Conservation (phyloP, 2,329 filamentous ascomycete species). For the Xylaria sp. region DNA sequence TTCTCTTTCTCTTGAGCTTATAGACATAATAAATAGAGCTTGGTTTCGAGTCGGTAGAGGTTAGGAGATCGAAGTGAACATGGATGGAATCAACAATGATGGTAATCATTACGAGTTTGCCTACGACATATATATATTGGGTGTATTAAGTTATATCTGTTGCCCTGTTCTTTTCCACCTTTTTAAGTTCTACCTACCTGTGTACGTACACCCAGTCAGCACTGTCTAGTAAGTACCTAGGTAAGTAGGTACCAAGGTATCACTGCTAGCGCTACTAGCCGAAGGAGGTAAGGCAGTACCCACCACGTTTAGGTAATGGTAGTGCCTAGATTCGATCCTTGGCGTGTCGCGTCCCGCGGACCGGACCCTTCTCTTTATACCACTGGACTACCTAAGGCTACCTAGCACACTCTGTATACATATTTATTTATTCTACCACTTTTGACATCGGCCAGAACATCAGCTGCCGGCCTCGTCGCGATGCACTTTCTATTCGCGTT, state of each 20-base stretch:
- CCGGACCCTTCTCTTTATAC: not conserved
- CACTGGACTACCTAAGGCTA: not conserved
- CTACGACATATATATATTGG: not conserved
- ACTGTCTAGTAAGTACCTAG: too few species aligned
- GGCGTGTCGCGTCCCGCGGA: conserved; percentile 33
- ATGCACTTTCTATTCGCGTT: not conserved
- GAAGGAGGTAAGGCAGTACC: not conserved
- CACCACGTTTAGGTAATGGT: not conserved
- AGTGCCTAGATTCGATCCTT: not conserved
- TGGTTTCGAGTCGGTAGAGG: not conserved
- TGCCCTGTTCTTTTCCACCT: too few species aligned
- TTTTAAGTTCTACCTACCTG: too few species aligned
- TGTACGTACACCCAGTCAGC: too few species aligned
- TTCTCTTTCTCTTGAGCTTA: not conserved
- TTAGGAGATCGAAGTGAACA: not conserved
- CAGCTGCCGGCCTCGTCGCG: not conserved
- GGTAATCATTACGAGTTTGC: not conserved
- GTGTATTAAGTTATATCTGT: too few species aligned
- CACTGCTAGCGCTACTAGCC: too few species aligned
- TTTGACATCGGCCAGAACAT: not conserved
- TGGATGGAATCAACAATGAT: not conserved
- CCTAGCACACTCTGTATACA: too few species aligned
- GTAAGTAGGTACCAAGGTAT: not conserved
- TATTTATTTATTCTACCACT: not conserved
- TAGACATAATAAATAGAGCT: conserved; percentile 15